Evolutionary conservation across 2,329 filamentous ascomycete genomes (phyloP), one percentile per base, ranked within the genome.

Genomic region (Claviceps pazoutovae): DNA sequence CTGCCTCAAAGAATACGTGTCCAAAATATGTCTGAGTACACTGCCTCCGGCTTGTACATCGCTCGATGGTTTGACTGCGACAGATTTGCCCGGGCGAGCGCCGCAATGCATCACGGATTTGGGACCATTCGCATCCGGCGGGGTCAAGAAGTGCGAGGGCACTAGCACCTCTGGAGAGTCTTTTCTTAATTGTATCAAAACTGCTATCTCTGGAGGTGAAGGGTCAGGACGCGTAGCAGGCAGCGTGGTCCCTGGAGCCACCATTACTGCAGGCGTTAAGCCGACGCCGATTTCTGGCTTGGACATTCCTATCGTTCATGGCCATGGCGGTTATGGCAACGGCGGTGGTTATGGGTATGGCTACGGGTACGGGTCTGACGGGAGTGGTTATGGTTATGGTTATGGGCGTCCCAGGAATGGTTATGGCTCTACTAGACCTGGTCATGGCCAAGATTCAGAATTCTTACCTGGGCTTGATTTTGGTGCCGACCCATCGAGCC

Each of bases 21-120:
- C 19, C 11, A 11, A 7, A 5, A 9, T 43, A 30, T 58, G 56
- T 39, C 48, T 57, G 26, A 46, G 41, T 4, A 23, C 8, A 6
- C 53, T 58, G 13, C 56, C 56, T 1, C 6, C 37, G 2, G 17
- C 51, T 2, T 58, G 56, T 48, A 38, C 17, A 6, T 23, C n/a
- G 3, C 51, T 58, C 5, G 13, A 8, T 8, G 36, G n/a, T 5
- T 17, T 49, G 36, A 38, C n/a, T 9, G 34, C 6, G 9, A 17
- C 14, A 11, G 17, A 39, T 19, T 7, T 56, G 30, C 16, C 21
- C 7, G n/a, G n/a, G 17, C 21, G 50, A 5, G 2, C 48, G 14
- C 41, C 42, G 2, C 14, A 45, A 14, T 57, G 56, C 36, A 39
- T 52, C 36, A 36, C 17, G 5, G 47, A 50, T 13, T 54, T 55